Evolutionary conservation across 495 filamentous ascomycete species (phyloP).

Genomic region (Aspergillus bertholletiae): DNA sequence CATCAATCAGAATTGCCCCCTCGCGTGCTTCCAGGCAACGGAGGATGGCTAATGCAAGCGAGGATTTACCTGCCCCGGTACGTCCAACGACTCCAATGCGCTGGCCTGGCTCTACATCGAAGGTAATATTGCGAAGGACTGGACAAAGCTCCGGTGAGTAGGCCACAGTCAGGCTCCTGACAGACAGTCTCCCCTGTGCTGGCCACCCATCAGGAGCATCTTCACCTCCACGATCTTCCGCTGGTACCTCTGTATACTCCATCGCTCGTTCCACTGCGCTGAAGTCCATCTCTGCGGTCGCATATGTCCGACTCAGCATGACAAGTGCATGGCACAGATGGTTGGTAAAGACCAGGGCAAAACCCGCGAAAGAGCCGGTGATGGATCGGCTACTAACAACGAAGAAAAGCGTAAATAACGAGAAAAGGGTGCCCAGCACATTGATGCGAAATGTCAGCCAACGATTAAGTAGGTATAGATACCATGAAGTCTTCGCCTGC

Average conservation of each 20-base stretch:
- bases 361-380: slow-evolving; percentile 65
- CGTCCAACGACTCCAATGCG: slow-evolving; percentile 49
- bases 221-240: slow-evolving; percentile 46
- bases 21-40: slow-evolving; percentile 41
- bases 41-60: slow-evolving; percentile 41
- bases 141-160: slow-evolving; percentile 65
- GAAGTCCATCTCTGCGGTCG: slow-evolving; percentile 61
- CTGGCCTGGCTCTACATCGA: slow-evolving; percentile 31
- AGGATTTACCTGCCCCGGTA: slow-evolving; percentile 46
- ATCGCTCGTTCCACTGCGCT: slow-evolving; percentile 69
- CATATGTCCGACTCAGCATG: slow-evolving; percentile 25
- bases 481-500: slow-evolving; percentile 51
- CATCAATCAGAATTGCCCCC: slow-evolving; percentile 46
- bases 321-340: slow-evolving; percentile 23
- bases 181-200: slow-evolving; percentile 61
- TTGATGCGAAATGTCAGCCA: slow-evolving; percentile 65
- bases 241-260: slow-evolving; percentile 63
- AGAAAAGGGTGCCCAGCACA: slow-evolving; percentile 59
- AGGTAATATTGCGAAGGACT: slow-evolving; percentile 38
- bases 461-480: slow-evolving; percentile 62
- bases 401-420: slow-evolving; percentile 49
- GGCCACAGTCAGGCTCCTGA: slow-evolving; percentile 57
- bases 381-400: slow-evolving; percentile 53
- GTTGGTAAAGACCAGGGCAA: slow-evolving; percentile 50
- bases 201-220: slow-evolving; percentile 66